Conservation (phyloP, 331 rosid species). For the Malus hybrid region DNA sequence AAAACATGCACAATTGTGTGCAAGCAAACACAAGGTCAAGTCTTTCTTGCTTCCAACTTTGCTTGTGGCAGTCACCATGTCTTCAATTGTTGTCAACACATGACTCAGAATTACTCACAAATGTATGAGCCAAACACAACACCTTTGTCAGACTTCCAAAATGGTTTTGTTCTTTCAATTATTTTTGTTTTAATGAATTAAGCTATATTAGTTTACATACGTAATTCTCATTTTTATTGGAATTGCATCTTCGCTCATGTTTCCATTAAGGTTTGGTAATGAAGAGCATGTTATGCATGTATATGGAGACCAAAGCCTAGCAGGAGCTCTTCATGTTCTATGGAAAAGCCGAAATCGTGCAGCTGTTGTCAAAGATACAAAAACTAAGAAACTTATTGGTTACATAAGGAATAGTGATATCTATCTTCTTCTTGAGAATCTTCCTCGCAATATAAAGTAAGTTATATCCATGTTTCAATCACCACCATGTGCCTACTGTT, state of each 20-base stretch:
- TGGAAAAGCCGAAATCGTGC: slow-evolving; percentile 32
- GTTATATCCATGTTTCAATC: slow-evolving; percentile 1
- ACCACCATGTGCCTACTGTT: not conserved
- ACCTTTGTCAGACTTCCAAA: not conserved
- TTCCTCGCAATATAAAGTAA: slow-evolving; percentile 33
- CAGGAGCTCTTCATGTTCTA: slow-evolving; percentile 41
- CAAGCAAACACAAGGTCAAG: too few relatives aligned
- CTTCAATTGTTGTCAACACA: too few relatives aligned
- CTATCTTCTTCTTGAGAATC: slow-evolving; percentile 35
- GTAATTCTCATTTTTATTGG: not conserved
- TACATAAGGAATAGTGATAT: slow-evolving; percentile 41
- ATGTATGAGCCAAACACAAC: too few relatives aligned
- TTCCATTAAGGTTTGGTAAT: slow-evolving; percentile 38
- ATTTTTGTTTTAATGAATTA: not conserved
- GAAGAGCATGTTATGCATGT: slow-evolving; percentile 43
- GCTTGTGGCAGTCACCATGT: too few relatives aligned
- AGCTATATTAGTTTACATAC: not conserved
- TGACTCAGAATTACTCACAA: too few relatives aligned
- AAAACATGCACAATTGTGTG: too few relatives aligned
- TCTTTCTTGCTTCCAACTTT: too few relatives aligned
- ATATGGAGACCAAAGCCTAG: slow-evolving; percentile 41
- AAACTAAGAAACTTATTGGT: slow-evolving; percentile 44
- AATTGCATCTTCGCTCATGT: slow-evolving; percentile 4
- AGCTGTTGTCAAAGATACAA: slow-evolving; percentile 37
- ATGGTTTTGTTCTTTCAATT: not conserved